Evolutionary conservation across 306 rosid species (phyloP).

Genomic region (Vigna radiata): DNA sequence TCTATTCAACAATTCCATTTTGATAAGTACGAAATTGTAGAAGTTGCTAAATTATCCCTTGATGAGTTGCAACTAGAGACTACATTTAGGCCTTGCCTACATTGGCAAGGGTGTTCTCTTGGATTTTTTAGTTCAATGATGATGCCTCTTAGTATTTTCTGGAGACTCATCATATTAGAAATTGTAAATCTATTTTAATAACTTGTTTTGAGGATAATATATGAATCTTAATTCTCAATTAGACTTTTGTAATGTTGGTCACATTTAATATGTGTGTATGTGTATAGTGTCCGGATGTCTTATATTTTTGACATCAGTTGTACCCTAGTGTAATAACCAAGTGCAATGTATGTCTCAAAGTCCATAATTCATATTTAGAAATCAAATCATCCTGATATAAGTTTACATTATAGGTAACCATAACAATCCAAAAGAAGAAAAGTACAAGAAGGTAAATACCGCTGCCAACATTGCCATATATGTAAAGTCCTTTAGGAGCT

Average conservation of each 20-base stretch:
- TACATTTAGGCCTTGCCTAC: background rate
- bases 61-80: background rate
- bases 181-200: background rate
- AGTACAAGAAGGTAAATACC: constrained; percentile 58
- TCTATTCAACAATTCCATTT: too few relatives aligned
- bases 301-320: background rate
- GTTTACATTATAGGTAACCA: constrained; percentile 34
- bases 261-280: too few relatives aligned
- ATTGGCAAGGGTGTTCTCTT: too few relatives aligned
- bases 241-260: too few relatives aligned
- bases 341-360: background rate
- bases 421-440: constrained; percentile 11
- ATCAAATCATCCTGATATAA: constrained; percentile 28
- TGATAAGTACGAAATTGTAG: background rate
- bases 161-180: background rate
- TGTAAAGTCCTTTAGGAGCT: constrained; percentile 89
- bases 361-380: constrained; percentile 19
- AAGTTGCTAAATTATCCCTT: background rate
- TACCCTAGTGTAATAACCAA: background rate
- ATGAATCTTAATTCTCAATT: background rate
- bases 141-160: too few relatives aligned
- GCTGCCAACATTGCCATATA: constrained; percentile 96
- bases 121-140: too few relatives aligned
- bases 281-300: background rate
- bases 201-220: background rate